Base-by-base conservation (phyloP, 1,139 yeast genomes). In the Keqinozyma sinolaborantium region DNA sequence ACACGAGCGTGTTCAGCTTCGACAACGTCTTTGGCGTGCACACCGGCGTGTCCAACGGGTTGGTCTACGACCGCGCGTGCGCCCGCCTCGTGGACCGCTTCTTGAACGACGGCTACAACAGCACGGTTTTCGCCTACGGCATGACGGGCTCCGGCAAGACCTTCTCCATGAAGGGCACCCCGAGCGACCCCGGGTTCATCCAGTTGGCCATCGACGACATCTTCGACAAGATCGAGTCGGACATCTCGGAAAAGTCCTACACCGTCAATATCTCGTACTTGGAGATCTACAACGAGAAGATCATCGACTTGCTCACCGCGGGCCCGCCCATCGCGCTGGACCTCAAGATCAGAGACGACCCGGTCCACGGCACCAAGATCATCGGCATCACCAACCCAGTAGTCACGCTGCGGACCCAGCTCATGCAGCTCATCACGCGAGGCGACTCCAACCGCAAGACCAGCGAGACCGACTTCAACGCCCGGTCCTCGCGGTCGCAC, bases 101-200 rank as follows among this genome's bases (percentile, higher is more conserved):
- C 35, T 63, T 87, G 42, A 42, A 58, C 26, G 80, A 81, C 23
- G 96, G 96, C 0, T 88, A 65, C 53, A 87, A 88, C 50, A 95
- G 92, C 7, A 90, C 96, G 0, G 80, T 90, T 1, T 87, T 90
- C 63, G 97, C 98, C 2, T 92, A 92, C 53, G 98, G 98, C 2
- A 53, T 53, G 40, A 53, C 97, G 0, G 97, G 97, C 0, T 86
- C 96, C 1, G 97, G 97, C 20, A 90, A 90, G 54, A 90, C 97
- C 0, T 83, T 77, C 51, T 82, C 95, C 3, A 87, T 90, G 96
- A 83, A 83, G 42, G 96, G 96, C 21, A 64, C 72, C 9, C 65
- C 60, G 0, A 44, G 52, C 1, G 87, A 84, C 44, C 82, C 85
- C 0, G 97, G 97, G 16, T 73, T 88, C 35, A 86, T 88, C 26